phyloP scores from a whole-genome alignment of 768 basidiomycete genomes.

The Trametes sanguinea region DNA sequence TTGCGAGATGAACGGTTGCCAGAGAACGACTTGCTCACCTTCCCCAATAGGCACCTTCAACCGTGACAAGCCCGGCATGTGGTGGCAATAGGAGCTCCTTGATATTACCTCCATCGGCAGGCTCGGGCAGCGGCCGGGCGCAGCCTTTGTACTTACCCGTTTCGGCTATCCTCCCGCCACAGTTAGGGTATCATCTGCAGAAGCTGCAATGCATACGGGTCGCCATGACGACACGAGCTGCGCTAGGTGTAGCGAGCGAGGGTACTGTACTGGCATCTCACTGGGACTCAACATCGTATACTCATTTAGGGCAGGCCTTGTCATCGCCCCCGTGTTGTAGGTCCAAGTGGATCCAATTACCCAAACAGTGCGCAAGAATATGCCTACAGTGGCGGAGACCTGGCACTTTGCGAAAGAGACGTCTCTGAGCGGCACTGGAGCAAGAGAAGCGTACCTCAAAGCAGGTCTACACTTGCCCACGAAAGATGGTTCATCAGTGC shows the following conservation, averaged over 20 bases:
- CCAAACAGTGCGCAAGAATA: neutral
- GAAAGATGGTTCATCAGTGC: neutral
- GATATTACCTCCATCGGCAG: slow-evolving; percentile 12
- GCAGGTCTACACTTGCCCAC: neutral
- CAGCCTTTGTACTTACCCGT: slow-evolving; percentile 20
- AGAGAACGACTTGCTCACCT: slow-evolving; percentile 10
- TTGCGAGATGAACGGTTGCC: slow-evolving; percentile 12
- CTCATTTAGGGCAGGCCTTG: slow-evolving; percentile 12
- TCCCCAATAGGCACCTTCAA: slow-evolving; percentile 13
- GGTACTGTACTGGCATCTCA: neutral
- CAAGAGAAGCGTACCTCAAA: neutral
- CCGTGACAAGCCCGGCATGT: neutral
- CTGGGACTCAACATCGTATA: neutral
- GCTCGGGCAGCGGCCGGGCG: slow-evolving; percentile 2
- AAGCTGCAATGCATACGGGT: neutral
- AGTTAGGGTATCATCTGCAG: neutral
- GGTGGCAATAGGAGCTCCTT: neutral
- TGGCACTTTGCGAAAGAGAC: too few species aligned
- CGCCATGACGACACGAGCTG: neutral
- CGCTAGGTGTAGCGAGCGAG: neutral
- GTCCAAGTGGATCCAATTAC: slow-evolving; percentile 15
- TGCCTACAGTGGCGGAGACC: too few species aligned
- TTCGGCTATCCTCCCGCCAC: slow-evolving; percentile 1
- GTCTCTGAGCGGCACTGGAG: neutral
- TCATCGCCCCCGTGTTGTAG: slow-evolving; percentile 12